Evolutionary conservation across 768 basidiomycete species (phyloP).

Genomic region (Harrya chromipes): DNA sequence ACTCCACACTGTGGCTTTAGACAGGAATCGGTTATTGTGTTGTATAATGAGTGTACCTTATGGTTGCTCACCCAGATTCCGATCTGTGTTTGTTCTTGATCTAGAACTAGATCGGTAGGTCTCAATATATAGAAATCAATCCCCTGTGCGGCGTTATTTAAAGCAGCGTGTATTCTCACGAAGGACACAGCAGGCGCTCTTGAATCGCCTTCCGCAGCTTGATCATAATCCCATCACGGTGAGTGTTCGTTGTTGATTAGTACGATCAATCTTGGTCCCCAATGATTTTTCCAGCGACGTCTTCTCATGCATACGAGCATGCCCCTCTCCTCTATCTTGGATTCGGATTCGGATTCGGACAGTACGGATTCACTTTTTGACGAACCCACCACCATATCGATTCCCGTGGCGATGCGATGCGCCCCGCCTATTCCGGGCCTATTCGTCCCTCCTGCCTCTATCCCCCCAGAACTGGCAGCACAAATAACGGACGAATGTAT

Average conservation of each 20-base stretch:
- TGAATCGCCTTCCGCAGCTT: background rate
- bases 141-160: constrained; percentile 3
- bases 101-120: background rate
- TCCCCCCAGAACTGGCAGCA: constrained; percentile 53
- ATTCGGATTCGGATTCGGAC: constrained; percentile 21
- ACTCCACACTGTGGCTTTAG: no score
- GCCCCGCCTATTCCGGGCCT: constrained; percentile 64
- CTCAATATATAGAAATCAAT: no score
- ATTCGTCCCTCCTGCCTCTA: constrained; percentile 49
- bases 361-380: constrained; percentile 51
- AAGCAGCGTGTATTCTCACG: constrained; percentile 18
- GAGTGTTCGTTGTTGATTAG: no score
- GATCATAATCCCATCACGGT: background rate
- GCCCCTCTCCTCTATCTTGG: background rate
- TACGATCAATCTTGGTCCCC: background rate
- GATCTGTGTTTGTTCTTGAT: background rate
- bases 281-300: constrained; percentile 9
- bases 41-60: no score
- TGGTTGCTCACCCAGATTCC: no score
- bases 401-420: constrained; percentile 28
- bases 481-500: constrained; percentile 50
- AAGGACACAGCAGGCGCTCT: background rate
- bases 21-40: no score
- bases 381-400: constrained; percentile 26
- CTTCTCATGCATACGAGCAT: background rate